Evolutionary conservation across 176 grass and related monocot genomes (phyloP), one percentile per base, ranked within the genome.

Genomic region (Triticum urartu): DNA sequence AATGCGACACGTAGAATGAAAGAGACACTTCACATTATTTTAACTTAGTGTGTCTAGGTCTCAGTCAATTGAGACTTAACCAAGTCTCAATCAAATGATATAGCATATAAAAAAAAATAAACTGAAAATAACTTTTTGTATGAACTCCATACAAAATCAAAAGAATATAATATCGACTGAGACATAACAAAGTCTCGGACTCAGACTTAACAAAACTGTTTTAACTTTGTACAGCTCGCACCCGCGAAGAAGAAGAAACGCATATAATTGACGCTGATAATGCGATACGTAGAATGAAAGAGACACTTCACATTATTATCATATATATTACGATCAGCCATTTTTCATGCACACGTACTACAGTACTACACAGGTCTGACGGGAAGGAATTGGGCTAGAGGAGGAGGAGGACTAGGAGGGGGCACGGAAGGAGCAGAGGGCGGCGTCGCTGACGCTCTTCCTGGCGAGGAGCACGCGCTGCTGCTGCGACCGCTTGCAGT

Each of bases 401-500:
- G 48, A 54, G 3, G 10, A 45, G 68, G 68, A 68, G 33, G 64
- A 64, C 56, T 32, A 60, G 69, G 42, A 88, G 10, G 74, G 78
- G 14, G 81, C 14, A 14, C 2, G 75, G 39, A 79, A 69, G 52
- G 77, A 68, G 68, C 81, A 87, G 47, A 89, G 76, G 9, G 63
- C 80, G 35, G 85, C 92, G 78, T 87, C 87, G 75, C 87, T 81
- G 65, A 74, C 89, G 79, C 85, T 92, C 85, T 94, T 92, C 79
- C 92, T 75, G 25, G 85, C 81, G 24, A 88, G 81, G 17, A 87
- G 79, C 34, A 68, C 81, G 4, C 75, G 80, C 78, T 87, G 77
- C 89, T 89, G 87, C 78, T 91, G 89, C 32, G 90, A 90, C 70
- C 85, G 83, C 90, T 92, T 94, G 90, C 92, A 94, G 92, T 94